Evolutionary conservation across 2,329 filamentous ascomycete genomes (phyloP), one percentile per base, ranked within the genome.

Genomic region (Sclerotiophoma versabilis): DNA sequence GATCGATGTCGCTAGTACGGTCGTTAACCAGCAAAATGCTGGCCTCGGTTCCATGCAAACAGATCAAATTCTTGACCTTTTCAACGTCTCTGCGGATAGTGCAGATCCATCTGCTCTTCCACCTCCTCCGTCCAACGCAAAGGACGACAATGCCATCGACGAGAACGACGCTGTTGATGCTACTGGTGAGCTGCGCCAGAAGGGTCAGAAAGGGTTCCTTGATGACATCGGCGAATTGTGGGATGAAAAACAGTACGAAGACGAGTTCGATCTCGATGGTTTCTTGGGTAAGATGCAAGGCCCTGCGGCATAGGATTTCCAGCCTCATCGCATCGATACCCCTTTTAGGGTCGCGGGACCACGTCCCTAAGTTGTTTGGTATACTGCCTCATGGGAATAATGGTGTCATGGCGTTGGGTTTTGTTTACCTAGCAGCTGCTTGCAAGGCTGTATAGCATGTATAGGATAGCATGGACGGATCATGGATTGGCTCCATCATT

Each of bases 1-100:
- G 82, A 96, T 99, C 69, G 95, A 99, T 75, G 93, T 99, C 17
- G 96, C 95, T 34, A 96, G 90, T 45, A 99, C 96, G 0, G 95
- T 99, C 5, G 96, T 99, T 62, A 99, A 99, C 75, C 95, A 99
- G 77, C 95, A 99, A 78, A 99, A 99, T 66, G 93, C 95, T 1
- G 95, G 95, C 1, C 79, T 99, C 1, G 89, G 84, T 47, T 96
- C 92, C 12, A 99, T 99, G 95, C 93, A 98, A 75, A 99, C 96
- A 32, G 95, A 98, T 70, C 93, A 99, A 76, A 96, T 99, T 56
- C 84, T 99, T 3, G 95, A 99, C 70, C 84, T 99, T 39, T 99
- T 99, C 81, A 98, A 90, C 66, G 82, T 99, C 7, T 72, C 71
- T 8, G 70, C 75, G 25, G 74, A 76, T 20, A 76, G 73, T 6